Evolutionary conservation across 1,139 yeast species (phyloP).

Genomic region (Zygosaccharomyces pseudobailii): DNA sequence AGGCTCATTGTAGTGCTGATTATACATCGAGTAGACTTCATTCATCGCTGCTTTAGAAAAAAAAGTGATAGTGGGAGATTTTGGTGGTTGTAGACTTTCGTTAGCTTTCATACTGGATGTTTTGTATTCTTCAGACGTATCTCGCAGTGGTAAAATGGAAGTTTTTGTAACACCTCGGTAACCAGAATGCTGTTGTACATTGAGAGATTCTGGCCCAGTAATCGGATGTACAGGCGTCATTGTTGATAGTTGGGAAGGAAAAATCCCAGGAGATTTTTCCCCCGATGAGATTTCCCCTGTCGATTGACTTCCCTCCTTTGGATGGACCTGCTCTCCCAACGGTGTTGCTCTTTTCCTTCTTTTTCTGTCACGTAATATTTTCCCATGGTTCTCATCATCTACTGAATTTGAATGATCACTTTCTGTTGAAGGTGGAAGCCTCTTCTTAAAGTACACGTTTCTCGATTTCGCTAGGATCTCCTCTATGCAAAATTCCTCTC

Average conservation of each 20-base stretch:
- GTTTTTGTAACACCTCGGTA: slow-evolving; percentile 17
- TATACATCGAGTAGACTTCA: slow-evolving; percentile 75
- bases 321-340: slow-evolving; percentile 4
- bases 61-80: slow-evolving; percentile 75
- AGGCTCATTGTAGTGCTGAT: slow-evolving; percentile 39
- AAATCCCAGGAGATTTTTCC: slow-evolving; percentile 2
- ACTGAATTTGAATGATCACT: not conserved
- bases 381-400: not conserved
- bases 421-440: not conserved
- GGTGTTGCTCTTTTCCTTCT: slow-evolving; percentile 10
- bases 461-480: slow-evolving; percentile 55
- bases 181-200: not conserved
- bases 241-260: slow-evolving; percentile 4
- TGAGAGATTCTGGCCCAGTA: not conserved
- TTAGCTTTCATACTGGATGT: slow-evolving; percentile 9
- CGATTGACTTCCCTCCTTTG: not conserved
- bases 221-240: not conserved
- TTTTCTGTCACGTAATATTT: slow-evolving; percentile 1
- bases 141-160: slow-evolving; percentile 29
- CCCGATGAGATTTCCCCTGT: not conserved
- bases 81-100: slow-evolving; percentile 29
- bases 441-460: slow-evolving; percentile 26
- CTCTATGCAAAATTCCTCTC: slow-evolving; percentile 54
- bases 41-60: slow-evolving; percentile 71
- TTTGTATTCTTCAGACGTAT: slow-evolving; percentile 12